Base-by-base conservation (phyloP, 2,329 filamentous ascomycete genomes). In the Stagonosporopsis chrysanthemi region DNA sequence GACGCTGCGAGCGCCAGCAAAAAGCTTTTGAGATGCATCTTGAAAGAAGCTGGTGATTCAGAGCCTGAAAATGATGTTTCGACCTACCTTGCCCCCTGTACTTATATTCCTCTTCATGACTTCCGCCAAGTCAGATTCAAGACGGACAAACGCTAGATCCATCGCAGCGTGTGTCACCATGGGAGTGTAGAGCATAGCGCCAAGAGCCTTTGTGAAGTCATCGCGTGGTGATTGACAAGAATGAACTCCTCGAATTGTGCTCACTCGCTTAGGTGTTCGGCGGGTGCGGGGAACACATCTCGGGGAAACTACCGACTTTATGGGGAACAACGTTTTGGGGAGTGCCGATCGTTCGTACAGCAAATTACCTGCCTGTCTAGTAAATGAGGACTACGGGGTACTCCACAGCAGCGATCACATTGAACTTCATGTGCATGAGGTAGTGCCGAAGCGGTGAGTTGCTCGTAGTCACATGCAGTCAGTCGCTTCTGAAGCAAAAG, bases 221-320 rank as follows among this genome's bases (percentile, higher is more conserved):
- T 47, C 9, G 12, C 17, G 19, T 38, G 7, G 40, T n/a, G 23
- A 28, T 17, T 9, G n/a, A 31, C 29, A 31, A n/a, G 24, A 39
- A 28, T 9, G n/a, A 49, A 26, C 31, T 22, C 45, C 38, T 56
- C 33, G 46, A 35, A 29, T 29, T 35, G 22, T 33, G 41, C n/a
- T 28, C 24, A 23, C 36, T 42, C 29, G 36, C 28, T n/a, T 36
- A 22, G 24, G 49, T 55, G 44, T 55, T 52, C 24, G 42, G 38
- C 38, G 36, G 38, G 39, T 22, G 53, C 42, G 53, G 53, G 53
- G 47, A 42, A 19, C 19, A 7, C 24, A 24, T 23, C 6, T 56
- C 53, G 53, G 53, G 29, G 53, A 51, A 56, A 43, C 8, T 33
- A 24, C 53, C 53, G 53, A 56, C 19, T 28, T 14, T 15, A 15